A percentile compares a stretch with the other conserved stretches of the same genome.
Evolutionary conservation across 495 filamentous ascomycete genomes (phyloP).

Genomic region (Penicillium macrosclerotiorum): DNA sequence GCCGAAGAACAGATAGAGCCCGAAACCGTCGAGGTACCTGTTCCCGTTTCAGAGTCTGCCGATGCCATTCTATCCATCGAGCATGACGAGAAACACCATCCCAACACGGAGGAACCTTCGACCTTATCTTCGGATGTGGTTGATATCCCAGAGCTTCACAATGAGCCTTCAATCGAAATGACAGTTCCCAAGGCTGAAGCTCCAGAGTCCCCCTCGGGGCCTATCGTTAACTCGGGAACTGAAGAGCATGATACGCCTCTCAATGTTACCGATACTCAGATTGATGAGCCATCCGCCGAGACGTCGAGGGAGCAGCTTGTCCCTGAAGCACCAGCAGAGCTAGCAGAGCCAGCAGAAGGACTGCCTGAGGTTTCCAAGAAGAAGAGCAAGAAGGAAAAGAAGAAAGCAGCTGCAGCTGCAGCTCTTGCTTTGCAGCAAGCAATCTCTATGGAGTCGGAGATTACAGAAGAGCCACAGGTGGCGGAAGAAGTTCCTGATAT

Average conservation of each 20-base stretch:
- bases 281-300: not conserved
- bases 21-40: slow-evolving; percentile 2
- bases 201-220: not conserved
- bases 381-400: slow-evolving; percentile 26
- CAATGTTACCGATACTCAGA: not conserved
- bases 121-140: no score
- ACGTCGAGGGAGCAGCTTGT: no score
- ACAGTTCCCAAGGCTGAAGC: no score
- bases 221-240: no score
- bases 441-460: not conserved
- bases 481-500: not conserved
- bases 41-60: not conserved
- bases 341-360: slow-evolving; percentile 1
- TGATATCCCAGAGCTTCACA: slow-evolving; percentile 1
- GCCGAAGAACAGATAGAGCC: slow-evolving; percentile 3
- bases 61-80: no score
- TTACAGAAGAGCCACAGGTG: slow-evolving; percentile 3
- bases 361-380: slow-evolving; percentile 8
- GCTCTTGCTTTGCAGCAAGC: slow-evolving; percentile 13
- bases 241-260: no score
- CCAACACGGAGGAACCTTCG: no score
- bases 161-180: not conserved
- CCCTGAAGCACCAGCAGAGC: no score
- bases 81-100: no score
- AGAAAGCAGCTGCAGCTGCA: slow-evolving; percentile 11